Evolutionary conservation across 257 asterid genomes (phyloP), one percentile per base, ranked within the genome.

Genomic region (Euphrasia confusa): DNA sequence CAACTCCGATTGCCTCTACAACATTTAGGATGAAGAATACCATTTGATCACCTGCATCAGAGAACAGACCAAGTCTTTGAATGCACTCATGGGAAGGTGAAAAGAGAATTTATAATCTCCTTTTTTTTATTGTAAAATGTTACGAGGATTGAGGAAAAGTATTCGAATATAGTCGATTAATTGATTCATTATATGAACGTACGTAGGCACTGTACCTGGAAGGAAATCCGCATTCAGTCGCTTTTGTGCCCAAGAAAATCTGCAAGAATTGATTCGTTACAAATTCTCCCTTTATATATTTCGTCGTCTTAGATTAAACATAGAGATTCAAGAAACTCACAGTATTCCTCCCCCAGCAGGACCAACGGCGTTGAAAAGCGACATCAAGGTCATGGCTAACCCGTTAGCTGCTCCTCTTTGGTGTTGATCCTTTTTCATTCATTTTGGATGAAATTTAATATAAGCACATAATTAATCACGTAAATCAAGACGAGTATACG

Each of bases 341-440:
- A 86, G 17, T n/a, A 75, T 57, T 66, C 96, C 96, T 56, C 87
- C 96, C 18, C 79, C 84, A 8, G 93, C 93, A 5, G 95, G 96
- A 37, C 96, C 96, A 55, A 63, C 52, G 3, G 96, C 85, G 71
- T 82, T 89, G 78, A 70, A 86, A 55, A 84, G 70, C 40, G 95
- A 89, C 94, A 86, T 80, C 26, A 82, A 71, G 48, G 85, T 74
- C 90, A 89, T 82, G 45, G 96, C 79, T 45, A 89, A 65, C 45
- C 96, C 96, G 68, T 89, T 89, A 33, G 96, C 96, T 64, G 94
- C 94, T 50, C 96, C 96, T 78, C 96, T 84, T 78, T 89, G 94
- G 54, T 82, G 77, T 74, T 86, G 96, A 40, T 83, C 73, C 95
- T 89, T 80, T 7, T 10, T 42, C 66, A 68, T 55, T 54, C 39